Evolutionary conservation across 768 basidiomycete species (phyloP).

Genomic region (Mycena rebaudengoi): DNA sequence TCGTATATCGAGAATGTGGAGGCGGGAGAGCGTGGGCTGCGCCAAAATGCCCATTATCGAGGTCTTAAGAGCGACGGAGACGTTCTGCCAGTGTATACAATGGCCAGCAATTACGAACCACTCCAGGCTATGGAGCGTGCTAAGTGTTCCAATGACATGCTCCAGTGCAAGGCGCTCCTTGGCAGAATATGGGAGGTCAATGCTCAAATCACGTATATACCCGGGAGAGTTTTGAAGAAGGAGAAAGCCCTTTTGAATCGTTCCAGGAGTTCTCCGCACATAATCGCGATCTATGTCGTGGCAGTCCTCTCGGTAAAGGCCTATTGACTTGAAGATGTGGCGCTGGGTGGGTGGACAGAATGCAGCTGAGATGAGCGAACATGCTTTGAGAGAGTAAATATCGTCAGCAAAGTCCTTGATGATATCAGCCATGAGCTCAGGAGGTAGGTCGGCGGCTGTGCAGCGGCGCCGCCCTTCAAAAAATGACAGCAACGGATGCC

Average conservation of each 20-base stretch:
- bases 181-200: slow-evolving; percentile 19
- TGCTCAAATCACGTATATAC: slow-evolving; percentile 14
- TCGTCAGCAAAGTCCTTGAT: slow-evolving; percentile 26
- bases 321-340: slow-evolving; percentile 15
- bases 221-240: slow-evolving; percentile 10
- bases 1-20: slow-evolving; percentile 15
- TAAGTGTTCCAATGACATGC: neutral
- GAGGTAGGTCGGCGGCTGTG: too few relatives aligned
- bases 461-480: too few relatives aligned
- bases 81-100: slow-evolving; percentile 3
- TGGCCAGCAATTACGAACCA: slow-evolving; percentile 19
- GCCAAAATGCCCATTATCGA: neutral
- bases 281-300: too few relatives aligned
- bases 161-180: slow-evolving; percentile 14
- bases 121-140: slow-evolving; percentile 5
- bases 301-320: slow-evolving; percentile 17
- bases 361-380: neutral
- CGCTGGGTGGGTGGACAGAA: slow-evolving; percentile 16
- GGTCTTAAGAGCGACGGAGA: neutral
- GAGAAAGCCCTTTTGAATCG: neutral
- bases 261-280: slow-evolving; percentile 13
- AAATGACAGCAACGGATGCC: too few relatives aligned
- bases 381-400: slow-evolving; percentile 8
- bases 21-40: neutral
- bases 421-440: slow-evolving; percentile 18